These are phyloP conservation scores for Populus nigra DNA, from an alignment of 345 rosid species.

Conservation along the genomic window DNA sequence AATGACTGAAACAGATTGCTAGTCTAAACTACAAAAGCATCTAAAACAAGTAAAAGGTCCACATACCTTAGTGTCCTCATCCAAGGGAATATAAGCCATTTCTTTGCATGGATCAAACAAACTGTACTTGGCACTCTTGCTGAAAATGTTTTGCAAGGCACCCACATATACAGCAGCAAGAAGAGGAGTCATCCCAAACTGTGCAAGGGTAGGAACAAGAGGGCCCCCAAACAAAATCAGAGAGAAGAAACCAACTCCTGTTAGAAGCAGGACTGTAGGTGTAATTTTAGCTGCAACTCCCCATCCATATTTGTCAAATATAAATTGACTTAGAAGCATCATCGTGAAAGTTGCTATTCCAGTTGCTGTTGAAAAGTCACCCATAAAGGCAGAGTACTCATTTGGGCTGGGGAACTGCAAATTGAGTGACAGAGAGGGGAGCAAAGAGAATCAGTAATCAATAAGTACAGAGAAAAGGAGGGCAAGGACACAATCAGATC, in stretches of 20 bases:
- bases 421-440: background rate
- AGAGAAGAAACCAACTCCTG: slow-evolving; percentile 93
- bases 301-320: slow-evolving; percentile 90
- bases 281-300: slow-evolving; percentile 94
- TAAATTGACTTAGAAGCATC: slow-evolving; percentile 90
- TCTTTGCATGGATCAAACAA: slow-evolving; percentile 98
- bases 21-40: background rate
- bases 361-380: slow-evolving; percentile 91
- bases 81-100: slow-evolving; percentile 96
- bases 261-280: slow-evolving; percentile 77
- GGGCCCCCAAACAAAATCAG: slow-evolving; percentile 76
- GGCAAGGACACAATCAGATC: slow-evolving; percentile 4
- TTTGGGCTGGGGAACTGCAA: slow-evolving; percentile 94
- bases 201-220: slow-evolving; percentile 59
- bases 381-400: slow-evolving; percentile 96
- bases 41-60: background rate
- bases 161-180: slow-evolving; percentile 97
- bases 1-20: background rate
- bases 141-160: slow-evolving; percentile 97
- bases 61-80: slow-evolving; percentile 91
- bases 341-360: slow-evolving; percentile 86
- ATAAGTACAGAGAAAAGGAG: background rate
- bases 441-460: slow-evolving; percentile 3
- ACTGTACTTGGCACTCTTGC: slow-evolving; percentile 99
- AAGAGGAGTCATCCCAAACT: slow-evolving; percentile 90